A percentile compares a stretch with the other conserved stretches of the same genome.
phyloP scores from a whole-genome alignment of 1,139 yeast species.

The Hyphopichia burtonii region DNA sequence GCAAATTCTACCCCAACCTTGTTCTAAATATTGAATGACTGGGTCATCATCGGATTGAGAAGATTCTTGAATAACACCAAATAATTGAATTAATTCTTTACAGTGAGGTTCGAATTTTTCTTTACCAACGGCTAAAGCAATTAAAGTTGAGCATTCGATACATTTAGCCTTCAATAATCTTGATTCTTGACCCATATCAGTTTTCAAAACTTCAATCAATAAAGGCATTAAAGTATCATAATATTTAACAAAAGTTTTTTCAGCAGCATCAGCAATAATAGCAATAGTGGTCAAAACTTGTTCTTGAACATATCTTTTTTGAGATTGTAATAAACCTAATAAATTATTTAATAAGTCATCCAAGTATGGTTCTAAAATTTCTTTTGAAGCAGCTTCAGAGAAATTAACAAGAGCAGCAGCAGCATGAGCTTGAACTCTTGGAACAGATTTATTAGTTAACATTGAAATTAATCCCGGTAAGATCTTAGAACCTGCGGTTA shows the following conservation, averaged over 20 bases:
- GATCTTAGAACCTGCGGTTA: slow-evolving; percentile 72
- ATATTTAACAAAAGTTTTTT: slow-evolving; percentile 81
- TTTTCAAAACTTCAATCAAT: slow-evolving; percentile 70
- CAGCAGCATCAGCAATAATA: slow-evolving; percentile 97
- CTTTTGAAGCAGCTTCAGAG: slow-evolving; percentile 88
- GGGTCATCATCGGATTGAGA: slow-evolving; percentile 72
- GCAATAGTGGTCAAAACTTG: slow-evolving; percentile 97
- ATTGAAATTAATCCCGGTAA: slow-evolving; percentile 87
- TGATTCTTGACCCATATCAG: slow-evolving; percentile 80
- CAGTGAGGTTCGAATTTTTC: slow-evolving; percentile 82
- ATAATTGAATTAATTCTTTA: slow-evolving; percentile 68
- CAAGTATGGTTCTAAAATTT: slow-evolving; percentile 83
- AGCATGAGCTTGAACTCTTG: slow-evolving; percentile 96
- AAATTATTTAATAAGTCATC: slow-evolving; percentile 76
- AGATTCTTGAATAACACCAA: slow-evolving; percentile 70
- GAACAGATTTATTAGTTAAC: slow-evolving; percentile 67
- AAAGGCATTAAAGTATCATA: slow-evolving; percentile 95
- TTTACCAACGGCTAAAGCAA: slow-evolving; percentile 95
- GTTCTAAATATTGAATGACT: slow-evolving; percentile 80
- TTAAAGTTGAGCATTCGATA: slow-evolving; percentile 90
- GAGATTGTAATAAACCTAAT: slow-evolving; percentile 74
- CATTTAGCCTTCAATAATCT: slow-evolving; percentile 87
- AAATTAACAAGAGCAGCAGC: slow-evolving; percentile 98
- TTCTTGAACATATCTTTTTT: slow-evolving; percentile 92
- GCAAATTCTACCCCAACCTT: slow-evolving; percentile 96